A percentile compares a stretch with the other conserved stretches of the same genome.
phyloP scores from a whole-genome alignment of 208 protist genomes.

The Acanthamoeba rhysodes region DNA sequence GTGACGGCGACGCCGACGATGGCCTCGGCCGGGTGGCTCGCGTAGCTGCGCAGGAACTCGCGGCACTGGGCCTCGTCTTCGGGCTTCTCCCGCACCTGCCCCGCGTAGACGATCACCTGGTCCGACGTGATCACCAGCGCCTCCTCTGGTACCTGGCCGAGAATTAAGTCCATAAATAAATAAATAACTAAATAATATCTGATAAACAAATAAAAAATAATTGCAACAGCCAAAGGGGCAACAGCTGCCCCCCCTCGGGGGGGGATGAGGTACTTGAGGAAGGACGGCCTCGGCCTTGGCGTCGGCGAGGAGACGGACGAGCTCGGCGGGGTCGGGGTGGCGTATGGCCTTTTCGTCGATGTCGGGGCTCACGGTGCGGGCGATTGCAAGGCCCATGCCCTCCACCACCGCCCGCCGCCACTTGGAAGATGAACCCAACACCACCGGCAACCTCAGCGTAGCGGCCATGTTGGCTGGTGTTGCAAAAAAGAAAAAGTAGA shows the following conservation, averaged over 20 bases:
- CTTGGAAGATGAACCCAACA: conserved; percentile 85
- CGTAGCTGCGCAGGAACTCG: conserved; percentile 79
- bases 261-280: background rate
- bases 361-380: conserved; percentile 81
- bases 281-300: conserved; percentile 83
- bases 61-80: conserved; percentile 62
- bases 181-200: background rate
- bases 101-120: conserved; percentile 79
- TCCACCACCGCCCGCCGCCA: conserved; percentile 83
- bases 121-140: conserved; percentile 82
- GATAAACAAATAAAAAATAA: background rate
- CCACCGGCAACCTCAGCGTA: conserved; percentile 32
- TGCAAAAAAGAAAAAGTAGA: too few relatives aligned
- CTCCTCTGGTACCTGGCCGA: background rate
- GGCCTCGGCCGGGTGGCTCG: conserved; percentile 69
- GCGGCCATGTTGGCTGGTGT: too few relatives aligned
- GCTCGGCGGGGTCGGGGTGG: conserved; percentile 76
- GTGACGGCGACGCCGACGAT: conserved; percentile 77
- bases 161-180: background rate
- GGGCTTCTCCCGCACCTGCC: conserved; percentile 81
- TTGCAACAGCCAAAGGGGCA: background rate
- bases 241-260: background rate
- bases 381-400: conserved; percentile 56
- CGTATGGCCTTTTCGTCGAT: conserved; percentile 88
- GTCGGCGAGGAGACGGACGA: conserved; percentile 76